Evolutionary conservation across 768 basidiomycete genomes (phyloP), one percentile per base, ranked within the genome.

Genomic region (Cystofilobasidium ferigula): DNA sequence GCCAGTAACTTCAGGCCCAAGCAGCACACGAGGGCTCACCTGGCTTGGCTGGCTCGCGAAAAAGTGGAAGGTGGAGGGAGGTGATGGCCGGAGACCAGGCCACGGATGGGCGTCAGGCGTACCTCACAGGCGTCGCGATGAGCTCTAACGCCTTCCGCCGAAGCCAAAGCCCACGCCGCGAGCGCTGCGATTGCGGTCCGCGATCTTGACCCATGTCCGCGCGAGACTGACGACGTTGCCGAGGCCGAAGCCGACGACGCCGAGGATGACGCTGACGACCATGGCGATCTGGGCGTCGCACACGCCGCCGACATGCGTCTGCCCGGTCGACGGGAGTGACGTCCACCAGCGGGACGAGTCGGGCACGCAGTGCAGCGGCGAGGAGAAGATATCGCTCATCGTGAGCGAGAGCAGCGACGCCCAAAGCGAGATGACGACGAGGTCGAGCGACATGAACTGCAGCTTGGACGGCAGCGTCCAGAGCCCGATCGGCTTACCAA

Each of bases 401-500:
- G 83, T 84, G 61, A 93, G 85, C 22, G 89, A 88, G 62, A 93
- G 81, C 20, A 87, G 85, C 36, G 89, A 87, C 64, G 88, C 89
- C 89, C 90, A 94, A n/a, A 86, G 83, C 76, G 90, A 93, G 71
- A 91, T 90, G 74, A 89, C 91, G 62, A 89, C 79, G 53, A 91
- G 86, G 78, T 94, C 92, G 54, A 84, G 81, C 36, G 93, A 82
- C 9, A 90, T 93, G 72, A 92, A 86, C 3, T 86, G 83, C 42
- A 92, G 82, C 76, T 93, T 93, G 58, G 80, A 84, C 36, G 88
- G 89, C 36, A 91, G 90, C 60, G 82, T 81, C 92, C 92, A 94
- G 35, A 94, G 79, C n/a, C 91, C 92, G 28, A 94, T 78, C 8
- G 92, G 91, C 40, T 86, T 84, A 45, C 91, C 87, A 72, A 92